phyloP scores from a whole-genome alignment of 116 monocot species.

The Iris pallida region DNA sequence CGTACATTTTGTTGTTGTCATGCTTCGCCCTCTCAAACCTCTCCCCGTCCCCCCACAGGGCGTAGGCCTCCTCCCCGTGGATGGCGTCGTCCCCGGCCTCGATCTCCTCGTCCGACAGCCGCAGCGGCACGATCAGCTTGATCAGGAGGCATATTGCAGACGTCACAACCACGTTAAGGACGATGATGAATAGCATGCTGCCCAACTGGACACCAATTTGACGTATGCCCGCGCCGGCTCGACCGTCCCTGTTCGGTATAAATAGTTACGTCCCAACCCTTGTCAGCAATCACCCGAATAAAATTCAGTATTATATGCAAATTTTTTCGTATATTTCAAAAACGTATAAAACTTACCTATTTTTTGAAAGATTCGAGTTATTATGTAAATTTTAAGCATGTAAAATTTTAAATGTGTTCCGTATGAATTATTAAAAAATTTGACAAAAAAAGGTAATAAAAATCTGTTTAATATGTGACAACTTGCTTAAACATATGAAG shows the following conservation, averaged over 20 bases:
- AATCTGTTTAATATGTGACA: no score
- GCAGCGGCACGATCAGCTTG: slow-evolving; percentile 22
- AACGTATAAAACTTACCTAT: no score
- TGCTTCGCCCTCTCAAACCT: slow-evolving; percentile 19
- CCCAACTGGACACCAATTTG: slow-evolving; percentile 34
- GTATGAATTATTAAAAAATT: no score
- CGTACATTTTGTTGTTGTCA: neutral
- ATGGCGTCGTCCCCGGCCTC: slow-evolving; percentile 22
- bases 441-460: no score
- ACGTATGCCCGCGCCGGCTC: slow-evolving; percentile 14
- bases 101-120: slow-evolving; percentile 24
- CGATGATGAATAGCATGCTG: slow-evolving; percentile 26
- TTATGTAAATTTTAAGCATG: no score
- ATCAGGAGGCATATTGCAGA: slow-evolving; percentile 17
- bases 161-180: slow-evolving; percentile 22
- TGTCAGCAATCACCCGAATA: no score
- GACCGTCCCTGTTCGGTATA: slow-evolving; percentile 13
- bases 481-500: no score
- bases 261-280: no score
- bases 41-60: slow-evolving; percentile 39
- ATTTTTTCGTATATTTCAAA: no score
- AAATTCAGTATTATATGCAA: no score
- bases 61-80: slow-evolving; percentile 41
- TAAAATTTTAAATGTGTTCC: no score
- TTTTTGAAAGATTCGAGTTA: no score